Evolutionary conservation across 140 eudicot species (phyloP), one percentile per base, ranked within the genome.

Genomic region (Cichorium intybus): DNA sequence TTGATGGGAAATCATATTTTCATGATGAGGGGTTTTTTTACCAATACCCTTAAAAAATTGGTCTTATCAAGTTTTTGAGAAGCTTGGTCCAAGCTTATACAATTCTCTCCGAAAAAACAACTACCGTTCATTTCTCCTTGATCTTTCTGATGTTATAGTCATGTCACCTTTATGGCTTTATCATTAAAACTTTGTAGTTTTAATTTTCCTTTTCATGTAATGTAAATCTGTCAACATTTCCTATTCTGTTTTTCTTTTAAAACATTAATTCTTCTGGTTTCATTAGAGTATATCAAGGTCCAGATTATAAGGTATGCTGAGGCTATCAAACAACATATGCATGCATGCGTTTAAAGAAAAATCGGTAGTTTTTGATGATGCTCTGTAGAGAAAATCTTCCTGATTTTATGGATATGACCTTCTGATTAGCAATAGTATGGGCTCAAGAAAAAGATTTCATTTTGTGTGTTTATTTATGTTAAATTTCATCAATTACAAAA

Each of bases 71-170:
- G 99, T 94, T 57, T 94, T 86, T 89, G 99, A 94, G 99, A 94
- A 79, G 96, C 99, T 94, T 80, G 99, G 99, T 70, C 99, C 99
- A 80, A 89, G 99, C 78, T 94, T 94, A 84, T 94, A 94, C 70
- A 97, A 94, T 94, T 80, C 89, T 81, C 95, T 94, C 47, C 94
- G 95, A 81, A 94, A 81, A 82, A 94, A 94, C 90, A 89, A 83
- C 87, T 89, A 94, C 56, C 95, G 99, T 67, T 83, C 99, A 73
- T 94, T 94, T 80, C 99, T 95, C 75, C 82, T 94, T 82, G 99
- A 94, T 79, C 97, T 89, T 89, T 97, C 89, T 77, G 37, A 52
- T 45, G 63, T 52, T 26, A 24, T 31, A 43, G 1, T 54, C 49
- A 61, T 64, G 64, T 39, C 48, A 31, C n/a, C n/a, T n/a, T n/a